Evolutionary conservation across 2,329 filamentous ascomycete species (phyloP).

Genomic region (Paraphaeosphaeria sporulosa): DNA sequence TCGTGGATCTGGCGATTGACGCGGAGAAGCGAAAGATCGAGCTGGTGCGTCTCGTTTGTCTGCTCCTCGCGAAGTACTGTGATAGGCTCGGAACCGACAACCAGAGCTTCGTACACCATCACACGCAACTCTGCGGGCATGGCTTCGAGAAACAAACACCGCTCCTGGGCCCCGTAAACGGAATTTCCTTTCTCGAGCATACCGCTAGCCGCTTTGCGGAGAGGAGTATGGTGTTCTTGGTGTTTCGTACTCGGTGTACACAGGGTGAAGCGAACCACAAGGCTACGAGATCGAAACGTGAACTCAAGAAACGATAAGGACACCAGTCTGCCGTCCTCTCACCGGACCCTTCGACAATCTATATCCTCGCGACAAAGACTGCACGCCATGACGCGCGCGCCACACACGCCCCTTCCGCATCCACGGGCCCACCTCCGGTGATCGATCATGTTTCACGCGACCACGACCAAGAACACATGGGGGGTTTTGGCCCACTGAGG

Average conservation of each 20-base stretch:
- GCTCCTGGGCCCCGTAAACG: background rate
- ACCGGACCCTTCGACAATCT: background rate
- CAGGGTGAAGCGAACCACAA: background rate
- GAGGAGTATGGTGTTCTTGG: background rate
- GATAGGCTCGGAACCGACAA: constrained; percentile 29
- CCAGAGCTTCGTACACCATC: constrained; percentile 38
- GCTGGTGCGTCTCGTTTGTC: constrained; percentile 36
- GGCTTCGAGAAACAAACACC: constrained; percentile 30
- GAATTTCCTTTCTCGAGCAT: background rate
- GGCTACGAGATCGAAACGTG: background rate
- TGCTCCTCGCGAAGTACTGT: constrained; percentile 25
- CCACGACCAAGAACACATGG: background rate
- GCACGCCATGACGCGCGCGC: background rate
- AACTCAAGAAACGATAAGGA: background rate
- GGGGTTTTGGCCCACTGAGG: background rate
- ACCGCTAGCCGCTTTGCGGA: background rate
- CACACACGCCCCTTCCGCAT: background rate
- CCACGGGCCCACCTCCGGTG: background rate
- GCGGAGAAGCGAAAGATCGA: constrained; percentile 47
- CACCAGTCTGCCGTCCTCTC: background rate
- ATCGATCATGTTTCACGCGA: constrained; percentile 4
- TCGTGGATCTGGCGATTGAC: constrained; percentile 50
- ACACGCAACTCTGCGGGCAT: constrained; percentile 43
- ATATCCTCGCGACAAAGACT: background rate
- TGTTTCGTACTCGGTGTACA: background rate